Percentiles rank a stretch among this genome's conserved stretches.
Evolutionary conservation across 2,329 filamentous ascomycete genomes (phyloP).

Genomic region (Piedraia hortae): DNA sequence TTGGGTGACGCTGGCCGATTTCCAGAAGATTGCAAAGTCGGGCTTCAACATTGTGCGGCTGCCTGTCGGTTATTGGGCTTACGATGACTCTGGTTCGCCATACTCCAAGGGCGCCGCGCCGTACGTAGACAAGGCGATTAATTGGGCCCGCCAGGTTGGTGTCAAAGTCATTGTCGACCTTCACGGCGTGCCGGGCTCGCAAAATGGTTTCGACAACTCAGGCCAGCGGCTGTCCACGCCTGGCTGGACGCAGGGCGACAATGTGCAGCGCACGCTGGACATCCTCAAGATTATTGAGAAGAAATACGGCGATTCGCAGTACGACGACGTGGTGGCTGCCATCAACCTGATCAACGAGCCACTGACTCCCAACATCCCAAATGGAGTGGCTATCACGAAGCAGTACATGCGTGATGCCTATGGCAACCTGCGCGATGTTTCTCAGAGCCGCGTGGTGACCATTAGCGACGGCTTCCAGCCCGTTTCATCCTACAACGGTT

Average conservation of each 20-base stretch:
- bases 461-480: conserved; percentile 29
- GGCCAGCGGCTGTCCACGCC: conserved; percentile 20
- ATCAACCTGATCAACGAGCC: conserved; percentile 33
- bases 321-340: conserved; percentile 30
- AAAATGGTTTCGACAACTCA: conserved; percentile 36
- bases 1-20: conserved; percentile 24
- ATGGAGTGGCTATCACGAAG: conserved; percentile 17
- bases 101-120: conserved; percentile 24
- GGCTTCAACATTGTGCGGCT: conserved; percentile 33
- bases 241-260: conserved; percentile 19
- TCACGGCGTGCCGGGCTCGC: conserved; percentile 27
- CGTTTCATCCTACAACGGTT: conserved; percentile 31
- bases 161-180: conserved; percentile 31
- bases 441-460: conserved; percentile 19
- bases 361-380: conserved; percentile 17
- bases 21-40: conserved; percentile 26
- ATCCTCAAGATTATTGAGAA: conserved; percentile 29
- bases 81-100: conserved; percentile 21
- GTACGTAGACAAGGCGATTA: conserved; percentile 28
- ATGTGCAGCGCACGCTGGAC: conserved; percentile 22
- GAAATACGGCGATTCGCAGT: conserved; percentile 26
- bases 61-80: conserved; percentile 33
- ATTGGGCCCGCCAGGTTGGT: conserved; percentile 25
- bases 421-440: conserved; percentile 13
- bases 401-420: conserved; percentile 29